These are phyloP conservation scores for Candida silvicultrix DNA, from an alignment of 805 yeast species.

Conservation along the genomic window DNA sequence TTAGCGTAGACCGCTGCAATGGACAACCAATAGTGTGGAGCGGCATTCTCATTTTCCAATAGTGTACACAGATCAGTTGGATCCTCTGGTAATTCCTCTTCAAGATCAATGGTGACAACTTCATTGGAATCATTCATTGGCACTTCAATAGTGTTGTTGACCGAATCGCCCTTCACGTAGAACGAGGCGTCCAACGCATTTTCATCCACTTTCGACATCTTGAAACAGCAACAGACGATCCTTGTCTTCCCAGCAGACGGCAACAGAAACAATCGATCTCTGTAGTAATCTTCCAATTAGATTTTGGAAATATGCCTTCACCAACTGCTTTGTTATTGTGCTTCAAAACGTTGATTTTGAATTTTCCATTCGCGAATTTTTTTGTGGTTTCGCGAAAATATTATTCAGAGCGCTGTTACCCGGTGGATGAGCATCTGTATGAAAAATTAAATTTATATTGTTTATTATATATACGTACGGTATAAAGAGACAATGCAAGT, in stretches of 20 bases:
- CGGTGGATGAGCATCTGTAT: not conserved
- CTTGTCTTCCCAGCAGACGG: not conserved
- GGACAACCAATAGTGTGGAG: constrained; percentile 74
- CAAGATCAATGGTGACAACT: constrained; percentile 77
- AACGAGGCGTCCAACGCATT: constrained; percentile 5
- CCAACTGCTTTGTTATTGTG: not conserved
- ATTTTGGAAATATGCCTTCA: too few relatives aligned
- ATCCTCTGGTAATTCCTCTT: constrained; percentile 83
- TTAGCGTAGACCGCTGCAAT: constrained; percentile 77
- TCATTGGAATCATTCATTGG: constrained; percentile 76
- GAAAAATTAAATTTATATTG: not conserved
- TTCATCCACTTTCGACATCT: not conserved
- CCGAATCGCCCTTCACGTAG: constrained; percentile 2
- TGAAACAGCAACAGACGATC: not conserved
- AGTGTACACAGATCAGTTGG: constrained; percentile 76
- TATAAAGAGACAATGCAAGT: too few relatives aligned
- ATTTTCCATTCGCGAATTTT: not conserved
- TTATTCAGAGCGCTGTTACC: too few relatives aligned
- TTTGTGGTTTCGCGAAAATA: not conserved
- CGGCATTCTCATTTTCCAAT: constrained; percentile 74
- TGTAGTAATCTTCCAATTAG: too few relatives aligned
- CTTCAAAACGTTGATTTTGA: not conserved
- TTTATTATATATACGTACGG: too few relatives aligned
- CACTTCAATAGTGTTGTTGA: constrained; percentile 33
- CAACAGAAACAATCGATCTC: not conserved